Evolutionary conservation across 495 filamentous ascomycete genomes (phyloP), one percentile per base, ranked within the genome.

Genomic region (Aspergillus ellipticus): DNA sequence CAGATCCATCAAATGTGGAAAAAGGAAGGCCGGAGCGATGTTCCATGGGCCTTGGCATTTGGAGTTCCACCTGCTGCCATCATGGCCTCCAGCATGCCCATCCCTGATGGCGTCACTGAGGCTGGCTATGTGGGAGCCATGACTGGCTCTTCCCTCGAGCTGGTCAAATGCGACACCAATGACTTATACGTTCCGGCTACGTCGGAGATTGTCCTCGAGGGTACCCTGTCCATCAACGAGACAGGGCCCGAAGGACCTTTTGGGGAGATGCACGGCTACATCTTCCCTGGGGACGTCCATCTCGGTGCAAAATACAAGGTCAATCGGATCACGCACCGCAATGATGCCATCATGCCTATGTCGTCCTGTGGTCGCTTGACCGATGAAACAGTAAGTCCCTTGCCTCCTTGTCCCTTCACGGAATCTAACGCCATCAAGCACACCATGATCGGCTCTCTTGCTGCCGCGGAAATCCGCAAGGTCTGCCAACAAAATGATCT

Each of bases 101-200:
- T 75, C 22, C 71, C 73, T 0, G 64, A 74, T 19, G 66, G 67
- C 10, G 63, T 71, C 2, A 67, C 53, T 1, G 73, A 77, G 45
- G 60, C 71, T 10, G 69, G 39, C 0, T 77, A 72, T 42, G 62
- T 75, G 1, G 73, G 73, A 16, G 70, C 73, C 11, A 61, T 77
- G 54, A 66, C 64, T 4, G 74, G 73, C 0, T 33, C 54, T 0
- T 53, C 73, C 6, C 19, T 77, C 3, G 70, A 77, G n/a, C 48
- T 75, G 0, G 66, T 71, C 13, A 75, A 75, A 42, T 74, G 71
- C 43, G 73, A 77, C 13, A 74, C 70, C 0, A 75, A 73, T 49
- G 51, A 74, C 28, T 53, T 77, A 2, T 64, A 60, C 10, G 71
- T 75, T 3, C 74, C 74, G 1, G 72, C 74, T 0, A 72, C 60